Base-by-base conservation (phyloP, 192 early-diverging fungal species). In the Coemansia furcata region DNA sequence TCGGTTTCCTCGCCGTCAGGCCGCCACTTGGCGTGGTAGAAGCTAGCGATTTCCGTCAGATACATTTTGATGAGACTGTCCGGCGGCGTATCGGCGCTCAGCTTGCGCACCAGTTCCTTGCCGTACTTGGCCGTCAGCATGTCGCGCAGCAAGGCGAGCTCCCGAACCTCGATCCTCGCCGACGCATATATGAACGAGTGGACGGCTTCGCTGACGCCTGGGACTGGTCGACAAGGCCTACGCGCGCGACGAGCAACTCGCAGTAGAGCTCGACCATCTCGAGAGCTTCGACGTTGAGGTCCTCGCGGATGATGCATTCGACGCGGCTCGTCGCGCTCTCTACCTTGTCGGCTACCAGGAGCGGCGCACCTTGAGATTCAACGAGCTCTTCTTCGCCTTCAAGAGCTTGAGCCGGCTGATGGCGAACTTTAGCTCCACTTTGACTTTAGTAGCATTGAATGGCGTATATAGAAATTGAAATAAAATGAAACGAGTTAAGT, bases 221-320 rank as follows among this genome's bases (percentile, higher is more conserved):
- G 83, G 90, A 84, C 70, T 89, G 87, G 68, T 97, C 94, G 19
- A 99, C 52, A 39, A 99, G 74, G 1, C 93, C 95, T 67, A 92
- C 93, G 12, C 97, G 88, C 6, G 97, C 92, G 37, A 90, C 65
- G 17, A 99, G 74, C 26, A 95, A 75, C 66, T 99, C 95, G 64
- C 92, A 94, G 67, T 93, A 94, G 23, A 97, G 87, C 71, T 97
- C 94, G 39, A 98, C 78, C 38, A 96, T 92, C 73, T 99, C 97
- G 82, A 98, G 74, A 2, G 94, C 97, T 73, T 99, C 97, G n/a
- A 90, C 85, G 60, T 86, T 85, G 57, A 92, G 90, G 84, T 99
- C 97, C 63, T 98, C 95, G 17, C 96, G 89, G 61, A 99, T 99
- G 55, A 99, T 94, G 71, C 90, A 86, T 63, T 99, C 95, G 9